These are phyloP conservation scores for Manihot esculenta DNA, from an alignment of 441 rosid genomes.

Conservation along the genomic window DNA sequence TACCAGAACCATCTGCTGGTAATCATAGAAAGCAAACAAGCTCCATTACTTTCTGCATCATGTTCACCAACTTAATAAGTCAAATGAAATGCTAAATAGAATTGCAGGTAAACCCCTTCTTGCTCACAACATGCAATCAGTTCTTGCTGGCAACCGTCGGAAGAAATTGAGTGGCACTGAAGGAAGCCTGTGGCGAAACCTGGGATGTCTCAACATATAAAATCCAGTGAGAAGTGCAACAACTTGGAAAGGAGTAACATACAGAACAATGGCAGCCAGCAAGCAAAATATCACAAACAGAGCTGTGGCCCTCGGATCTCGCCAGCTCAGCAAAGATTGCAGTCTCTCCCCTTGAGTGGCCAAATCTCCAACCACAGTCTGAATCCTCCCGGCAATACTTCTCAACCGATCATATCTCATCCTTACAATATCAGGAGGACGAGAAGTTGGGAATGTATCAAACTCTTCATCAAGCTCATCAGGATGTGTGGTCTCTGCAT, in stretches of 20 bases:
- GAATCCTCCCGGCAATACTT: constrained; percentile 92
- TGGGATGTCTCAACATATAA: constrained; percentile 88
- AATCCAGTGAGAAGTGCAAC: constrained; percentile 73
- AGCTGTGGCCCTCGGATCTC: constrained; percentile 92
- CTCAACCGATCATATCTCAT: constrained; percentile 91
- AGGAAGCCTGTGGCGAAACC: constrained; percentile 87
- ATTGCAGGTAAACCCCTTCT: constrained; percentile 10
- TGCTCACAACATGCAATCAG: constrained; percentile 84
- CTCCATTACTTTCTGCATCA: constrained; percentile 29
- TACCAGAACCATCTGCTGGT: constrained; percentile 23
- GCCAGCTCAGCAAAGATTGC: constrained; percentile 91
- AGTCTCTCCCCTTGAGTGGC: constrained; percentile 97
- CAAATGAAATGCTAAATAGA: too few species aligned
- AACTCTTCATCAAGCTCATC: constrained; percentile 97
- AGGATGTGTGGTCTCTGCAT: constrained; percentile 79
- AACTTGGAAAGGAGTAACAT: constrained; percentile 87
- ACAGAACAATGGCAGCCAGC: constrained; percentile 74
- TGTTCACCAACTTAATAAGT: too few species aligned
- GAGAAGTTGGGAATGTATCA: constrained; percentile 82
- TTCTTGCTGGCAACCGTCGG: constrained; percentile 93
- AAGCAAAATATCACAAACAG: constrained; percentile 83
- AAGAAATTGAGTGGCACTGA: constrained; percentile 96
- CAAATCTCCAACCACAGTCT: constrained; percentile 91
- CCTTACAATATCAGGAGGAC: constrained; percentile 69
- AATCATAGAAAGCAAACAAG: constrained; percentile 25